phyloP scores from a whole-genome alignment of 371 early-diverging fungal genomes.

The Blakeslea trispora region DNA sequence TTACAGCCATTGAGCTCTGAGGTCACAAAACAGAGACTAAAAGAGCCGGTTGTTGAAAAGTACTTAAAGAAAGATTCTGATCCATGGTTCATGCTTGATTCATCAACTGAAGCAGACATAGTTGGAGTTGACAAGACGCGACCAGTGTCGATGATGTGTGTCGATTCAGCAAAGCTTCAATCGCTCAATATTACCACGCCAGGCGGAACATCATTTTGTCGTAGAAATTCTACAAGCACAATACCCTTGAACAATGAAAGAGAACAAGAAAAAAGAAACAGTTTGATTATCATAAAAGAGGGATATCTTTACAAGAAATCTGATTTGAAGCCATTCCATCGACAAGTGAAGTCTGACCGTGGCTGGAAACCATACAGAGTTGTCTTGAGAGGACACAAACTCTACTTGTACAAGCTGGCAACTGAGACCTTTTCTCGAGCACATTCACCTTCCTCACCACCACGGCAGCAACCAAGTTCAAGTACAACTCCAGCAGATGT shows the following conservation, averaged over 20 bases:
- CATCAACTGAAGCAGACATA: background rate
- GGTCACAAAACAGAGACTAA: slow-evolving; percentile 7
- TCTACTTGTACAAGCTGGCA: slow-evolving; percentile 78
- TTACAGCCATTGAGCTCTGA: slow-evolving; percentile 6
- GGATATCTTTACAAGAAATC: slow-evolving; percentile 70
- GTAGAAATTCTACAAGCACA: slow-evolving; percentile 7
- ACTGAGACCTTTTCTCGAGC: slow-evolving; percentile 57
- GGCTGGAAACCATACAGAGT: slow-evolving; percentile 84
- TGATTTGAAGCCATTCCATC: slow-evolving; percentile 58
- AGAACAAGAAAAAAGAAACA: slow-evolving; percentile 29
- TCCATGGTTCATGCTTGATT: slow-evolving; percentile 1
- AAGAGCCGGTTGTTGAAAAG: too few relatives aligned
- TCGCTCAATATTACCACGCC: background rate
- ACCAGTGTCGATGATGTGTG: slow-evolving; percentile 25
- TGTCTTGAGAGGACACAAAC: slow-evolving; percentile 75
- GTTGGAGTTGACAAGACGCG: background rate
- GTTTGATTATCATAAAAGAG: slow-evolving; percentile 51
- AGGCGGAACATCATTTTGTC: background rate
- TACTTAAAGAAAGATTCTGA: background rate
- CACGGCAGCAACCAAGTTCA: slow-evolving; percentile 1
- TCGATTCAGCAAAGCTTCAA: slow-evolving; percentile 8
- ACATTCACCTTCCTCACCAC: slow-evolving; percentile 42
- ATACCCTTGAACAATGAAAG: background rate
- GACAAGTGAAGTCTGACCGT: slow-evolving; percentile 55
- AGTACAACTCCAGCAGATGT: background rate